Base-by-base conservation (phyloP, 495 filamentous ascomycete species). In the Penicillium antarcticum region DNA sequence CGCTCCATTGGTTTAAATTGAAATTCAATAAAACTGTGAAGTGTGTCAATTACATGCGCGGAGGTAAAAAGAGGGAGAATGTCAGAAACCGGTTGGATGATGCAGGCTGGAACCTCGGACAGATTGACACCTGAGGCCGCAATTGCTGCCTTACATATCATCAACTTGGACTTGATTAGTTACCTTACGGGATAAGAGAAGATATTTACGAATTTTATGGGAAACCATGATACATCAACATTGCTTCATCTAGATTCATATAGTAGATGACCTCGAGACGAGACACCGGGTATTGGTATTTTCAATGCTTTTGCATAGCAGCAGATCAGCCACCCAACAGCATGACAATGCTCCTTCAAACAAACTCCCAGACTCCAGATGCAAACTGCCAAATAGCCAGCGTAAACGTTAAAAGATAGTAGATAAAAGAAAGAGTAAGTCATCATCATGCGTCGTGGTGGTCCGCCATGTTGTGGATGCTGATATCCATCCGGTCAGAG, bases 401-500 rank as follows among this genome's bases (percentile, higher is more conserved):
- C 7, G 26, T 16, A 42, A 45, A 43, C 32, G 21, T 24, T 45
- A 33, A 50, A 58, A 53, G 18, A 39, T 23, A 23, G 5, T 23
- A 23, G 21, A 38, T n/a, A 51, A 39, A 45, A 62, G 43, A 40
- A 9, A 23, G 33, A 3, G 10, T 39, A 48, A 9, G 3, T 46
- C 21, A 29, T 53, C 33, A 55, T 65, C 58, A 64, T 65, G 66
- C 24, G 24, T 49, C 47, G 23, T 49, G 62, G 55, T 79, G 79
- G 51, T 83, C 80, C 33, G 65, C 75, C 51, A 79, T 72, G 60
- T 83, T 83, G 58, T 83, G 80, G 52, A 83, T 76, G 55, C 75
- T 80, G 57, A 83, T 79, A 57, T 83, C 81, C 79, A 83, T 82
- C 29, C 77, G 70, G 46, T 79, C 77, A 48, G 64, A 68, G 38